phyloP scores from a whole-genome alignment of 805 yeast genomes.

The Saccharomycopsis capsularis region DNA sequence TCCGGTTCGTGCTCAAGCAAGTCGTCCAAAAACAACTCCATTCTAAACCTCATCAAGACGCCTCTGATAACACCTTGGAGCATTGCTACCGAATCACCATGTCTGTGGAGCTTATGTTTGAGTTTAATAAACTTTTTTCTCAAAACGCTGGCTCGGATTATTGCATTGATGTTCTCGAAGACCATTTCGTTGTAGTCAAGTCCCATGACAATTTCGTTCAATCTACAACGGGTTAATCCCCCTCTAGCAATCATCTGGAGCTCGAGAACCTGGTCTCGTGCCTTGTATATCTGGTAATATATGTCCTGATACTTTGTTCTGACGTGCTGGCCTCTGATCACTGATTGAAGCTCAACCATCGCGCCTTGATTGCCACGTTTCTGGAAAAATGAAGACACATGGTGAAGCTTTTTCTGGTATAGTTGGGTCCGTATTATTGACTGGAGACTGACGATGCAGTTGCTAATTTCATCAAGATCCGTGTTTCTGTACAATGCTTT shows the following conservation, averaged over 20 bases:
- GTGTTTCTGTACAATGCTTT: background rate
- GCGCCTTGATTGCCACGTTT: conserved; percentile 16
- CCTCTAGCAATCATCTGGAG: conserved; percentile 41
- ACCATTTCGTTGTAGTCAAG: conserved; percentile 34
- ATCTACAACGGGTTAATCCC: conserved; percentile 35
- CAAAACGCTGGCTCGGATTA: conserved; percentile 37
- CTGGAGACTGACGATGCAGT: conserved; percentile 3
- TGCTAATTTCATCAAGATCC: background rate
- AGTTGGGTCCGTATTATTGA: conserved; percentile 6
- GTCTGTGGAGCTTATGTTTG: conserved; percentile 22
- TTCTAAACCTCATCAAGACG: conserved; percentile 47
- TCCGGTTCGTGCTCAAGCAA: conserved; percentile 37
- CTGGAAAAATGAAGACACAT: conserved; percentile 3
- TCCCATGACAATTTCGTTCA: conserved; percentile 37
- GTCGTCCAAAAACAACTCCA: conserved; percentile 49
- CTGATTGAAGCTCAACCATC: conserved; percentile 30
- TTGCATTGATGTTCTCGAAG: conserved; percentile 36
- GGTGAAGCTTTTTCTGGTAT: background rate
- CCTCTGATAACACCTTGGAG: conserved; percentile 63
- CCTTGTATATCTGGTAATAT: conserved; percentile 8
- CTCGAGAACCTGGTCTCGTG: conserved; percentile 24
- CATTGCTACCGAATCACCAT: conserved; percentile 30
- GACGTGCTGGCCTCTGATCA: conserved; percentile 29
- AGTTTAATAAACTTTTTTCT: conserved; percentile 28
- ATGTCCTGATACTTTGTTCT: conserved; percentile 23